Base-by-base conservation (phyloP, 371 early-diverging fungal genomes). In the Basidiobolus meristosporus region DNA sequence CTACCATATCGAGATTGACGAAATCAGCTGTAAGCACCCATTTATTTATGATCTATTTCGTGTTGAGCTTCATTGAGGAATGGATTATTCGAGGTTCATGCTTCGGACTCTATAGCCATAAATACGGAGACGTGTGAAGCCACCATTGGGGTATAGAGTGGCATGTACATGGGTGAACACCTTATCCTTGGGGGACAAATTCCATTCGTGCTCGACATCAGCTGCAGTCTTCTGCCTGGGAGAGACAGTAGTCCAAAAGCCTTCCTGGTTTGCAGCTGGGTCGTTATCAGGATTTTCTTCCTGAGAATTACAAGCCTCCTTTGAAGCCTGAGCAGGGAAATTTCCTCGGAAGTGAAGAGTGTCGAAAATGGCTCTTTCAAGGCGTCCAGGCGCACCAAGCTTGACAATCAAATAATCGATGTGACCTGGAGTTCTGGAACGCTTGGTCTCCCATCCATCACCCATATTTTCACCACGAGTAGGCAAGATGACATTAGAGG, bases 271-370 rank as follows among this genome's bases (percentile, higher is more conserved):
- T n/a, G n/a, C n/a, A n/a, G n/a, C n/a, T n/a, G n/a, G n/a, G n/a
- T n/a, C n/a, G n/a, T n/a, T n/a, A n/a, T n/a, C n/a, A n/a, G n/a
- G n/a, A n/a, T n/a, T n/a, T n/a, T n/a, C n/a, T n/a, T n/a, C n/a
- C n/a, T n/a, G 20, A 84, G 50, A 14, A 58, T 51, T 29, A 75
- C 72, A 19, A 63, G 53, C 43, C 71, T 69, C 26, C 89, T 87
- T 46, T n/a, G n/a, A n/a, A n/a, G n/a, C n/a, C n/a, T n/a, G n/a
- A n/a, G n/a, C n/a, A n/a, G n/a, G n/a, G n/a, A 65, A 80, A 62
- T 83, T 84, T 32, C 89, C 89, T 50, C 73, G 73, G 56, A 73
- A 85, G 42, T 77, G 68, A 40, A 70, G 65, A 12, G 88, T 87
- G 43, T 90, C 89, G 22, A 91, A 55, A 43, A 77, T 77, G 33